Evolutionary conservation across 805 yeast species (phyloP).

Genomic region (Wickerhamomyces rabaulensis): DNA sequence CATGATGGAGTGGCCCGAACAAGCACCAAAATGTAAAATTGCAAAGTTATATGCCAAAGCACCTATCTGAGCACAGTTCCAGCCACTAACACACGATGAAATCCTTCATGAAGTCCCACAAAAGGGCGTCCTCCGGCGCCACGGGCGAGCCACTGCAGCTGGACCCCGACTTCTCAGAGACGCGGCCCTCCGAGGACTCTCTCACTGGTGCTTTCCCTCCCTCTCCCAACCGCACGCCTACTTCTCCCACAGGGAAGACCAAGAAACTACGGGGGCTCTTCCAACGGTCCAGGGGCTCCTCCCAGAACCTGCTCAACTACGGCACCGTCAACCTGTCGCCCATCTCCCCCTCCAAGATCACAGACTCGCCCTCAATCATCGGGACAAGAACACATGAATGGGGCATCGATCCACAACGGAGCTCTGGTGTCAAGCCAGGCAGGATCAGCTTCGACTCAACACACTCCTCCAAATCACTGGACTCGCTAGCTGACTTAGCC

Average conservation of each 20-base stretch:
- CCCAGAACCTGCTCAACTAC: conserved; percentile 10
- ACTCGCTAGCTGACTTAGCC: not conserved
- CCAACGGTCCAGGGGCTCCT: conserved; percentile 16
- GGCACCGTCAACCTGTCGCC: conserved; percentile 18
- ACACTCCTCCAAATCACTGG: conserved; percentile 1
- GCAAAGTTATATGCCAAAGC: too few relatives aligned
- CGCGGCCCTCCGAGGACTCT: not conserved
- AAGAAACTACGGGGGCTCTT: conserved; percentile 22
- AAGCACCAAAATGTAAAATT: too few relatives aligned
- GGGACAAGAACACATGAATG: conserved; percentile 49
- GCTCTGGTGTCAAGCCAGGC: not conserved
- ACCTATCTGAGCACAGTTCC: not conserved
- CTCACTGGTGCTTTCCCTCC: not conserved
- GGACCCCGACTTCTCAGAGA: not conserved
- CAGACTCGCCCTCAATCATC: conserved; percentile 30
- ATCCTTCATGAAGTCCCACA: not conserved
- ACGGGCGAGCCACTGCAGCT: not conserved
- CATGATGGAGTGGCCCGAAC: not conserved
- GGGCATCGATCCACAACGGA: conserved; percentile 27
- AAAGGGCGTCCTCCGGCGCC: not conserved
- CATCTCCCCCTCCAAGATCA: conserved; percentile 2
- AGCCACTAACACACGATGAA: not conserved
- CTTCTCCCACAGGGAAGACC: conserved; percentile 12
- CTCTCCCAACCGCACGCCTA: not conserved
- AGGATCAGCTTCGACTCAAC: conserved; percentile 5